Conservation (phyloP, 108 stramenopile genomes). For the Pseudonitzschia pungens region DNA sequence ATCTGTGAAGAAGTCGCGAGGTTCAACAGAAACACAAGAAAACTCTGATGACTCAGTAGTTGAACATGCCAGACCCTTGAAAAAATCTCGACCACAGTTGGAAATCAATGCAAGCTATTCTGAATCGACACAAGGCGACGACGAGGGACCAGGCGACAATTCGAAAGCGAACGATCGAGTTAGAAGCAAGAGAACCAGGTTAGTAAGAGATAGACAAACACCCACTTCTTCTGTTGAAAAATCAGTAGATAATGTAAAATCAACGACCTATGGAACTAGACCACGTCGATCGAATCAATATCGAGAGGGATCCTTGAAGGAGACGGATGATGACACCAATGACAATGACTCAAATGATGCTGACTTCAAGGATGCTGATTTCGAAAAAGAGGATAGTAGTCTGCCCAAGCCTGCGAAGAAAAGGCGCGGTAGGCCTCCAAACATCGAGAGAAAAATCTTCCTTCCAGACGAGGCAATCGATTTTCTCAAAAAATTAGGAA, state of each 20-base stretch:
- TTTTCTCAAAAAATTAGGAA: background rate
- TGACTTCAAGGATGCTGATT: background rate
- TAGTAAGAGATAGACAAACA: background rate
- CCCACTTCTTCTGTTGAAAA: background rate
- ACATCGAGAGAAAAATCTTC: background rate
- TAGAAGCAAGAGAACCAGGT: conserved; percentile 2
- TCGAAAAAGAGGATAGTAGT: background rate
- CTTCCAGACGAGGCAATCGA: background rate
- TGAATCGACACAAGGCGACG: background rate
- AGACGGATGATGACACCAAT: conserved; percentile 7
- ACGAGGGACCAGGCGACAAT: background rate
- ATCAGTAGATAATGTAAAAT: background rate
- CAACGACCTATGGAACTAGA: background rate
- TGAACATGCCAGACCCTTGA: background rate
- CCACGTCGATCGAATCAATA: conserved; percentile 1
- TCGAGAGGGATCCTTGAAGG: background rate
- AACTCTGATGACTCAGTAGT: too few species aligned
- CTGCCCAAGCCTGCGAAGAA: background rate
- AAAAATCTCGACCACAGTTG: background rate
- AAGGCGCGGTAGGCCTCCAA: background rate
- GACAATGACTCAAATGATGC: background rate
- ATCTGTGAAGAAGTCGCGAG: too few species aligned
- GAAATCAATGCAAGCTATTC: background rate
- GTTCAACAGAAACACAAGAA: too few species aligned
- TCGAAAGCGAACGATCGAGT: background rate